Percentiles rank a stretch among this genome's conserved stretches.
Evolutionary conservation across 495 filamentous ascomycete species (phyloP).

Genomic region (Amniculicola lignicola): DNA sequence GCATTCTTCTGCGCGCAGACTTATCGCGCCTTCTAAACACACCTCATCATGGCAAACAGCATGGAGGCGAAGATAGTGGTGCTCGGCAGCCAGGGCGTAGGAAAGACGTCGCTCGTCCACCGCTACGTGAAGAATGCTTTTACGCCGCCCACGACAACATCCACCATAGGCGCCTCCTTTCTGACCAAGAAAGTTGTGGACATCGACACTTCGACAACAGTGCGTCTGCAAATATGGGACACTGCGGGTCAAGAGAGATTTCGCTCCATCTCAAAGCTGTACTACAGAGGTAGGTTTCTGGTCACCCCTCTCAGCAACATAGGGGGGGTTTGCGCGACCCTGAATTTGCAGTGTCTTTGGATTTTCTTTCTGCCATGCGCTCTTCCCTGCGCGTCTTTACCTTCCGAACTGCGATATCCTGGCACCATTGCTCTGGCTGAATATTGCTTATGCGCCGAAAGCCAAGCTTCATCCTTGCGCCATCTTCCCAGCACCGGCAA

Average conservation of each 20-base stretch:
- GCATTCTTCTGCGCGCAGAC: background rate
- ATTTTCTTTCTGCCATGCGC: too few relatives aligned
- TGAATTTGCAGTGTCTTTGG: too few relatives aligned
- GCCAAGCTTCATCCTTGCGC: too few relatives aligned
- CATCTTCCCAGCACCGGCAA: too few relatives aligned
- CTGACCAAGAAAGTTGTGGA: constrained; percentile 90
- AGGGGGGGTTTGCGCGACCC: constrained; percentile 1
- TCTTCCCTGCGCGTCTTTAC: too few relatives aligned
- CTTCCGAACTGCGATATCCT: too few relatives aligned
- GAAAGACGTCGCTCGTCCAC: constrained; percentile 89
- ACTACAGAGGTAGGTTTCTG: constrained; percentile 56
- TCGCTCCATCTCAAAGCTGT: constrained; percentile 85
- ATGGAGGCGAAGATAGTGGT: constrained; percentile 64
- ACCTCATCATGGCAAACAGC: constrained; percentile 63
- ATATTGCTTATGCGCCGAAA: too few relatives aligned
- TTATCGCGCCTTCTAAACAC: background rate
- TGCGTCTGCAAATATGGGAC: constrained; percentile 89
- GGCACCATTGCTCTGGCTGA: too few relatives aligned
- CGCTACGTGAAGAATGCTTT: constrained; percentile 82
- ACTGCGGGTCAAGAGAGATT: constrained; percentile 96
- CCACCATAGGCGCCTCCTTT: constrained; percentile 91
- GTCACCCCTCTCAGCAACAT: background rate
- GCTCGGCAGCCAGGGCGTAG: constrained; percentile 62
- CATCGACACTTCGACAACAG: constrained; percentile 70
- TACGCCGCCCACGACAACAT: constrained; percentile 62